Evolutionary conservation across 1,284 basidiomycete genomes (phyloP).

Genomic region (Porodaedalea pini): DNA sequence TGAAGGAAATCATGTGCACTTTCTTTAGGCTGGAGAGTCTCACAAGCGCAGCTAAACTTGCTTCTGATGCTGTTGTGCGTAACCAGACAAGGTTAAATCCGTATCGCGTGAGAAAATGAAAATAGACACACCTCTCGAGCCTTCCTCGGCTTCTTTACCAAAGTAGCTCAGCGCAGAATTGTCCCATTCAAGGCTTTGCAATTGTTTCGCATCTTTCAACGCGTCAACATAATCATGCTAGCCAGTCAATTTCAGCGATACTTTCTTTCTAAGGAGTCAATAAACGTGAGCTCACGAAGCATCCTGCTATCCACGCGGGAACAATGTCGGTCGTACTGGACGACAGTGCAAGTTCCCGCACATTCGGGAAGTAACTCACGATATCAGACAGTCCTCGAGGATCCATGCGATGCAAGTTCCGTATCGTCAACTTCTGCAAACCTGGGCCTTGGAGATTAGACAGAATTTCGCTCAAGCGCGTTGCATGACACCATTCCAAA

Average conservation of each 20-base stretch:
- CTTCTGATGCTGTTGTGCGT: neutral
- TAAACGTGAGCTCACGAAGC: neutral
- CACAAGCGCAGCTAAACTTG: neutral
- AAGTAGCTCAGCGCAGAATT: neutral
- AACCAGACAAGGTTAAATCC: neutral
- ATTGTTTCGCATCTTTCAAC: neutral
- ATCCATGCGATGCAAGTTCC: neutral
- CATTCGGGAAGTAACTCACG: neutral
- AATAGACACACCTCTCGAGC: neutral
- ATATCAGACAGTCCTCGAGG: neutral
- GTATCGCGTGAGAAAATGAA: neutral
- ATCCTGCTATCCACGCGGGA: neutral
- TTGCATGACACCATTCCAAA: conserved; percentile 4
- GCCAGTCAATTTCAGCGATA: neutral
- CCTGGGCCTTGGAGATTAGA: neutral
- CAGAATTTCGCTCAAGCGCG: neutral
- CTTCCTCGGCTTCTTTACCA: neutral
- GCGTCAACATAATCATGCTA: neutral
- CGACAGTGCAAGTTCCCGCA: neutral
- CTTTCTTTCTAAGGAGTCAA: neutral
- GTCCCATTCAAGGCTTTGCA: conserved; percentile 1
- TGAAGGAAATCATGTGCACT: neutral
- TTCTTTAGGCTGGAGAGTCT: neutral
- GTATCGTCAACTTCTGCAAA: neutral
- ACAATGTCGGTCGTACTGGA: conserved; percentile 6